phyloP scores from a whole-genome alignment of 1,284 basidiomycete genomes.

The Dichomitus squalens region DNA sequence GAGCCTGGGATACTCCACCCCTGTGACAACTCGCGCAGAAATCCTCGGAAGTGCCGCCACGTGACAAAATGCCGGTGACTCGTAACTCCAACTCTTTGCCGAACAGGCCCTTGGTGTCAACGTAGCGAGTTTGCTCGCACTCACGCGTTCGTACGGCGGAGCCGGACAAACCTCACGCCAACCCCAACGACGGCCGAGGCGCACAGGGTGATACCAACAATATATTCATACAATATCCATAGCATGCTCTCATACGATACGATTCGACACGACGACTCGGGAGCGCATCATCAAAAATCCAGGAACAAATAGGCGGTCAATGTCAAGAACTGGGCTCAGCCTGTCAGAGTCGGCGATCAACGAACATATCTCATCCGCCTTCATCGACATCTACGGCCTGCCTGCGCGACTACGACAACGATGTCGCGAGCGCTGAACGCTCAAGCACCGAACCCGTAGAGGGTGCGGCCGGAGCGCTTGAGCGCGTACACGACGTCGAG shows the following conservation, averaged over 20 bases:
- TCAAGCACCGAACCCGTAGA: constrained; percentile 79
- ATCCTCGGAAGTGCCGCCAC: too few relatives aligned
- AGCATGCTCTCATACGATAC: constrained; percentile 17
- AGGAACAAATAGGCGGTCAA: too few relatives aligned
- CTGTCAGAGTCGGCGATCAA: neutral
- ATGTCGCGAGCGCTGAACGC: neutral
- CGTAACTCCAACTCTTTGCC: too few relatives aligned
- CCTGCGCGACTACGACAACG: neutral
- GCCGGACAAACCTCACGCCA: too few relatives aligned
- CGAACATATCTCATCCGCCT: too few relatives aligned
- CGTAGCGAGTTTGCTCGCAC: too few relatives aligned
- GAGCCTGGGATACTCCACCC: too few relatives aligned
- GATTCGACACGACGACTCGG: constrained; percentile 1
- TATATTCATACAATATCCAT: constrained; percentile 17
- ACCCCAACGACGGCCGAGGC: too few relatives aligned
- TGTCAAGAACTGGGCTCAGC: neutral
- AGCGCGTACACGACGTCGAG: constrained; percentile 84
- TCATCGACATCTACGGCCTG: neutral
- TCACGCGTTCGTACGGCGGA: too few relatives aligned
- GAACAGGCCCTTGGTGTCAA: too few relatives aligned
- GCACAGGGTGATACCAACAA: constrained; percentile 6
- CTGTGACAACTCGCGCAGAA: too few relatives aligned
- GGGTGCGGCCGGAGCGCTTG: constrained; percentile 80
- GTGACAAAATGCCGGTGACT: too few relatives aligned
- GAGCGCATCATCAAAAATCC: neutral